Conservation (phyloP, 1,284 basidiomycete species). For the Ustilago esculenta region DNA sequence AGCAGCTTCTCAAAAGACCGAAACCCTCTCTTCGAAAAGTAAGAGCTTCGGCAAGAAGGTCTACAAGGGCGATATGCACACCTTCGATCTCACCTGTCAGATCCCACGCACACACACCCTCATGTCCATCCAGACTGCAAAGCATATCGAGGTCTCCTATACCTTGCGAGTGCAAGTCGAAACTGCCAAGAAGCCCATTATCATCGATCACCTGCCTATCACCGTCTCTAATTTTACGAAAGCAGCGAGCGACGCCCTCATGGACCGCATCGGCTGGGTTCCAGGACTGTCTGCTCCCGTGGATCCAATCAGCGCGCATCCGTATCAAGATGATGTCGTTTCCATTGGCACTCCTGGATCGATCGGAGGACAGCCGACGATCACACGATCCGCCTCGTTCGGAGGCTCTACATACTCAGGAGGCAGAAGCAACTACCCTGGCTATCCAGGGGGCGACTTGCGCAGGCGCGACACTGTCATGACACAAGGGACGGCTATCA, state of each 20-base stretch:
- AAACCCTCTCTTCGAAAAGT: constrained; percentile 53
- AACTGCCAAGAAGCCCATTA: constrained; percentile 58
- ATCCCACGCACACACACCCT: constrained; percentile 61
- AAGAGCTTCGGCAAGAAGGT: constrained; percentile 62
- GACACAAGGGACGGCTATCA: constrained; percentile 50
- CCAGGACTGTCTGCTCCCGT: constrained; percentile 51
- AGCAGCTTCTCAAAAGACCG: constrained; percentile 49
- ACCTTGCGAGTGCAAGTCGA: constrained; percentile 61
- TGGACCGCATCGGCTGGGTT: constrained; percentile 60
- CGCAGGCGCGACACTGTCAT: constrained; percentile 57
- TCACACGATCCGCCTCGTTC: constrained; percentile 43
- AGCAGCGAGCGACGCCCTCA: constrained; percentile 32
- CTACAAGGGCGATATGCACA: constrained; percentile 60
- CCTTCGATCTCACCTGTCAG: constrained; percentile 54
- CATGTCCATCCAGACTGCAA: constrained; percentile 63
- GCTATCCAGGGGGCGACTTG: constrained; percentile 39
- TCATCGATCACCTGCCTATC: constrained; percentile 63
- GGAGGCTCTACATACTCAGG: constrained; percentile 29
- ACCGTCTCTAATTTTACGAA: constrained; percentile 58
- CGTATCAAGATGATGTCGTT: background rate
- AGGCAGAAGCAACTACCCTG: constrained; percentile 21
- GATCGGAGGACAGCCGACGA: constrained; percentile 13
- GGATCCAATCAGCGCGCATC: background rate
- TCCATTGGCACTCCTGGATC: constrained; percentile 5
- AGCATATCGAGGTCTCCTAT: constrained; percentile 65